Evolutionary conservation across 768 basidiomycete species (phyloP).

Genomic region (Fomitopsis pulvina): DNA sequence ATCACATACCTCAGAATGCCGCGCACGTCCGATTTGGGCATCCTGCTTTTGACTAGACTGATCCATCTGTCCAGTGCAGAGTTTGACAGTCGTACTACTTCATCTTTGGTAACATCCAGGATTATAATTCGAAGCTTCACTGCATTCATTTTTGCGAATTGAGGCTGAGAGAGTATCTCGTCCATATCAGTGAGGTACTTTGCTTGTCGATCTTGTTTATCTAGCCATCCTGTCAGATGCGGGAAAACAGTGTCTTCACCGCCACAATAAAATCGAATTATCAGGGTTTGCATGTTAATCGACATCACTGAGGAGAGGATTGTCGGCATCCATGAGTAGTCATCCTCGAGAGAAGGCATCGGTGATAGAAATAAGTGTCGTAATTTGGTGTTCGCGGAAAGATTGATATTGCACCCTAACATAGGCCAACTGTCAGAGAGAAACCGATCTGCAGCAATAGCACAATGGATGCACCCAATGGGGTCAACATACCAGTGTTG

Average conservation of each 20-base stretch:
- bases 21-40: neutral
- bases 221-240: neutral
- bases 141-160: neutral
- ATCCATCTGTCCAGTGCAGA: neutral
- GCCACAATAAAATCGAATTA: neutral
- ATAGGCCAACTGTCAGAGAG: neutral
- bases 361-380: neutral
- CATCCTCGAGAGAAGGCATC: neutral
- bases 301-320: too few relatives aligned
- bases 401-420: neutral
- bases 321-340: neutral
- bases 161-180: neutral
- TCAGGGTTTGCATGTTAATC: too few relatives aligned
- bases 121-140: neutral
- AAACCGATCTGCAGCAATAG: neutral
- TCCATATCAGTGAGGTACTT: neutral
- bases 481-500: neutral
- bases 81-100: too few relatives aligned
- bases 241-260: neutral
- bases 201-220: neutral
- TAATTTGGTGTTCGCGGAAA: neutral
- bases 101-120: neutral
- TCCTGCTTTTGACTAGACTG: neutral
- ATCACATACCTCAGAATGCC: neutral
- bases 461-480: neutral